These are phyloP conservation scores for Neonectria neomacrospora DNA, from an alignment of 2,329 filamentous ascomycete species.

Conservation along the genomic window DNA sequence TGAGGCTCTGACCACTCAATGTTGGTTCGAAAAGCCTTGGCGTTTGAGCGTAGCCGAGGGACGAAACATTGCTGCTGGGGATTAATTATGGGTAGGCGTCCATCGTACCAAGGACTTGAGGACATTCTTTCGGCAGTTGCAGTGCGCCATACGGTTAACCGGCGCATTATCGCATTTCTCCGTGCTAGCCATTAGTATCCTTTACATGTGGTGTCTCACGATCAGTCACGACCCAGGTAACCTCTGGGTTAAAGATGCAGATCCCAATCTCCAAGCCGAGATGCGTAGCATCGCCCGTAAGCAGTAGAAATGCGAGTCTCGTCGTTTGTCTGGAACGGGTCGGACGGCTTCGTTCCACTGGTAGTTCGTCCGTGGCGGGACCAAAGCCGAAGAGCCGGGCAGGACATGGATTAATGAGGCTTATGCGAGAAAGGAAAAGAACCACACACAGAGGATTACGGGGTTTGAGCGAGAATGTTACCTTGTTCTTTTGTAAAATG, in stretches of 20 bases:
- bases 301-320: neutral
- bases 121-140: neutral
- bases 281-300: neutral
- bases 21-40: neutral
- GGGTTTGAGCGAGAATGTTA: neutral
- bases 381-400: neutral
- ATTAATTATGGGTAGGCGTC: neutral
- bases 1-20: neutral
- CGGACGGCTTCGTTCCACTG: constrained; percentile 13
- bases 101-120: neutral
- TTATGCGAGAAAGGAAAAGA: neutral
- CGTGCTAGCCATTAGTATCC: neutral
- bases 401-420: neutral
- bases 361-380: neutral
- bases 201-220: neutral
- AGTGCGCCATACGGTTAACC: neutral
- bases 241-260: neutral
- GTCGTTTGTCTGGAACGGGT: neutral
- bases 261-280: neutral
- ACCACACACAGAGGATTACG: neutral
- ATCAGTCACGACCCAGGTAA: neutral
- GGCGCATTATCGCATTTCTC: neutral
- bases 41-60: neutral
- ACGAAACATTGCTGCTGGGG: neutral
- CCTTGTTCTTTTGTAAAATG: neutral